A percentile compares a stretch with the other conserved stretches of the same genome.
These are phyloP conservation scores for Phaeosphaeriaceae sp. DNA, from an alignment of 2,329 filamentous ascomycete genomes.

Conservation along the genomic window DNA sequence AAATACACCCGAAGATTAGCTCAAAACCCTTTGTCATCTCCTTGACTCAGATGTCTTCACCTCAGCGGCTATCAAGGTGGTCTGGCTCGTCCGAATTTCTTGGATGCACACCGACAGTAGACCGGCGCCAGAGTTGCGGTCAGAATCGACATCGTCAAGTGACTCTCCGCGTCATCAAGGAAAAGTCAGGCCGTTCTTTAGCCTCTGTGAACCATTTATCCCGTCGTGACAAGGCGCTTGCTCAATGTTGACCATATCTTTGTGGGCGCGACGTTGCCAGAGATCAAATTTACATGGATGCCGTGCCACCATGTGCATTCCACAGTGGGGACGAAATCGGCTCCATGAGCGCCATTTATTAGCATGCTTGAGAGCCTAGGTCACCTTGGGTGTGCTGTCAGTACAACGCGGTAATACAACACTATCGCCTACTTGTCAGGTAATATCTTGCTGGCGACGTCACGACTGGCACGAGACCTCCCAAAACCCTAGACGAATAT, in stretches of 20 bases:
- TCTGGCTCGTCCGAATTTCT: slow-evolving; percentile 9
- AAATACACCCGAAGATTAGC: background rate
- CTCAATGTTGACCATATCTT: background rate
- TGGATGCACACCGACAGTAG: background rate
- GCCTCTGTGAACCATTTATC: background rate
- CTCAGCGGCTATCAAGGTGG: slow-evolving; percentile 20
- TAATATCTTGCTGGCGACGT: background rate
- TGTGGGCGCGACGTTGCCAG: background rate
- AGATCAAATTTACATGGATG: background rate
- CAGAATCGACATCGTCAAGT: background rate
- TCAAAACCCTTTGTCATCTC: slow-evolving; percentile 6
- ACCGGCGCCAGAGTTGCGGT: background rate
- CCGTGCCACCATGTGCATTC: background rate
- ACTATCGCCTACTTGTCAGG: background rate
- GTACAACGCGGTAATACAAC: background rate
- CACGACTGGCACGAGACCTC: background rate
- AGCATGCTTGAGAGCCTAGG: background rate
- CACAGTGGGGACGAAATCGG: background rate
- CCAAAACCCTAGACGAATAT: background rate
- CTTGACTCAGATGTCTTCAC: slow-evolving; percentile 12
- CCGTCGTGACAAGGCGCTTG: background rate
- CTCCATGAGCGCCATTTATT: background rate
- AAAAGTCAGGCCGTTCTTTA: background rate
- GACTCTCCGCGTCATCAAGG: background rate
- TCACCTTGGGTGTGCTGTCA: background rate